Evolutionary conservation across 768 basidiomycete species (phyloP), one percentile per base, ranked within the genome.

Genomic region (Exsudoporus frostii): DNA sequence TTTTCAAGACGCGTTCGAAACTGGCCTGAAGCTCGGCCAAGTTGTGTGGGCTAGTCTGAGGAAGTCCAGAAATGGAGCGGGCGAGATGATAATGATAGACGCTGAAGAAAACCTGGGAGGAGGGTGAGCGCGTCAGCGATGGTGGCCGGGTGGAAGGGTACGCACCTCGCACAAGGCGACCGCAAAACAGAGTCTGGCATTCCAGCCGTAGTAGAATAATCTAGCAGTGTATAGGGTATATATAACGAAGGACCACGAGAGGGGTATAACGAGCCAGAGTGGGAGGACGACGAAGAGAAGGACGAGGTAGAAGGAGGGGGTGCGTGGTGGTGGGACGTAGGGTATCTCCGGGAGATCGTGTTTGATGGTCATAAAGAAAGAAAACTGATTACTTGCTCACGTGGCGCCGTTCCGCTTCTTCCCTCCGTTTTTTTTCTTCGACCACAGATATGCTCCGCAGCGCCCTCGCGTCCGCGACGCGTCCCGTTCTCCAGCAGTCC

Each of bases 161-260:
- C 71, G 58, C 44, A 86, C 88, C 78, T 90, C 88, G 60, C 71
- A 78, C 29, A 83, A 67, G 33, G 85, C 79, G 50, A 80, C 56
- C 27, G 67, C 73, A 55, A 87, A 85, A 8, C 73, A 53, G 29
- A 68, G 50, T 33, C 59, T 66, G 29, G 74, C 65, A 14, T 61
- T 65, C 71, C 74, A 76, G 14, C 72, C 57, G 54, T 76, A 79
- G 7, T 69, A 63, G 72, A 65, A 77, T 51, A 82, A 60, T 36
- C 56, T 70, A 32, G 76, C 74, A 36, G 72, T 68, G 56, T 70
- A 71, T 37, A 87, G 64, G 40, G 79, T 69, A 64, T 76, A 75
- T 56, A 76, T 41, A 39, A 78, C 79, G 62, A 82, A 88, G 7
- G 68, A 64, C 89, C 90, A 92, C 20, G 85, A 79, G 22, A 84